phyloP scores from a whole-genome alignment of 2,329 filamentous ascomycete species.

The Pochonia chlamydosporia region DNA sequence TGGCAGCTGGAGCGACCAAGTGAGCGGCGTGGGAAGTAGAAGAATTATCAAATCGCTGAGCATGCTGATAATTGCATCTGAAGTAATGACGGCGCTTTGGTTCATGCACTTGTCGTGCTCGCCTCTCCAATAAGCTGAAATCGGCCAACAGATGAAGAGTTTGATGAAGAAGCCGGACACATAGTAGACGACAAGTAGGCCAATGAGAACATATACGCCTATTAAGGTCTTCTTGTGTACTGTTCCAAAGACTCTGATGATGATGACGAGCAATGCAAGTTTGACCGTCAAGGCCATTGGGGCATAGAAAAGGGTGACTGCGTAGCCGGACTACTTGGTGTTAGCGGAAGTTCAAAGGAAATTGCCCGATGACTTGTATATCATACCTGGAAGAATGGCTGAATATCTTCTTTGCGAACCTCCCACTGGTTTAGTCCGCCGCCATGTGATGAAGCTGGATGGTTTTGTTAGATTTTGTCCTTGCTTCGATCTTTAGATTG shows the following conservation, averaged over 20 bases:
- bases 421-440: constrained; percentile 30
- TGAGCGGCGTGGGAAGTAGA: constrained; percentile 23
- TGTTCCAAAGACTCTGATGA: constrained; percentile 35
- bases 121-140: constrained; percentile 33
- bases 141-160: constrained; percentile 34
- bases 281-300: constrained; percentile 38
- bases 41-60: constrained; percentile 25
- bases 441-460: constrained; percentile 22
- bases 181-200: constrained; percentile 32
- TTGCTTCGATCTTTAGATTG: too few relatives aligned
- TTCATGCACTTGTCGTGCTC: constrained; percentile 26
- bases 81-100: constrained; percentile 24
- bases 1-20: constrained; percentile 25
- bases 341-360: neutral
- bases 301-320: constrained; percentile 38
- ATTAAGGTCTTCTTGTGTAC: constrained; percentile 31
- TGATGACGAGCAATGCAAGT: constrained; percentile 36
- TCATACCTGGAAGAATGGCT: constrained; percentile 30
- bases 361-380: too few relatives aligned
- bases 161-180: constrained; percentile 34
- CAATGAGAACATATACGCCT: constrained; percentile 32
- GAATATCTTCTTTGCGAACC: constrained; percentile 20
- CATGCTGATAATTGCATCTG: constrained; percentile 25
- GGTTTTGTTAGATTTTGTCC: neutral
- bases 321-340: constrained; percentile 29